Base-by-base conservation (phyloP, 495 filamentous ascomycete species). In the Aspergillus leporis region DNA sequence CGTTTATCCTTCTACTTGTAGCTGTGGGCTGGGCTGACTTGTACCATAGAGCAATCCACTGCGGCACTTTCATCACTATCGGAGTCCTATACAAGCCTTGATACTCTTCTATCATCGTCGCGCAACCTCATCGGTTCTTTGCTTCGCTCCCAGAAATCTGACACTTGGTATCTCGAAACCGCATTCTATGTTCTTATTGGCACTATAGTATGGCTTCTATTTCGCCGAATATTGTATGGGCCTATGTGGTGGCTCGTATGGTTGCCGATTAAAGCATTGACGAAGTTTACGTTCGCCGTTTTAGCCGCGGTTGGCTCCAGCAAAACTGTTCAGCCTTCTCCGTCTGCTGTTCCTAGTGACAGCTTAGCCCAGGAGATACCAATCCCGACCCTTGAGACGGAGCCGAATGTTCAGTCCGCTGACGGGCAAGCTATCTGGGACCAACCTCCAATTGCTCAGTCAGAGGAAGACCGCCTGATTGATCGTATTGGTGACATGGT, bases 161-260 rank as follows among this genome's bases (percentile, higher is more conserved):
- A 98, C 71, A 94, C 91, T 4, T 99, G 94, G 94, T 99, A 99
- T 65, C 81, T 97, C 28, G 86, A 91, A 72, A 93, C 87, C 19
- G 87, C 93, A 0, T 87, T 98, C 61, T 92, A 91, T 63, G 74
- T 98, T 48, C 81, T 98, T 9, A 40, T 90, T 14, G 80, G 73
- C 3, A 97, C 90, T 6, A 85, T 96, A 32, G 73, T 73, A 12
- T 99, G 94, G 94, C 77, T 99, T 9, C 65, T 98, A 2, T 94
- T 93, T 58, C 78, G 94, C 18, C 76, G 94, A 7, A 77, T 93
- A 8, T 64, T 99, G 8, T 97, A 93, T 74, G 92, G 94, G 0
- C 94, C 95, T 13, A 72, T 92, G 32, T 96, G 90, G 87, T 91
- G 91, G 89, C 70, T 97, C 2, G 68, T 96, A 10, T 95, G 90